Base-by-base conservation (phyloP, 352 stramenopile species). In the Phytophthora niederhauseri region DNA sequence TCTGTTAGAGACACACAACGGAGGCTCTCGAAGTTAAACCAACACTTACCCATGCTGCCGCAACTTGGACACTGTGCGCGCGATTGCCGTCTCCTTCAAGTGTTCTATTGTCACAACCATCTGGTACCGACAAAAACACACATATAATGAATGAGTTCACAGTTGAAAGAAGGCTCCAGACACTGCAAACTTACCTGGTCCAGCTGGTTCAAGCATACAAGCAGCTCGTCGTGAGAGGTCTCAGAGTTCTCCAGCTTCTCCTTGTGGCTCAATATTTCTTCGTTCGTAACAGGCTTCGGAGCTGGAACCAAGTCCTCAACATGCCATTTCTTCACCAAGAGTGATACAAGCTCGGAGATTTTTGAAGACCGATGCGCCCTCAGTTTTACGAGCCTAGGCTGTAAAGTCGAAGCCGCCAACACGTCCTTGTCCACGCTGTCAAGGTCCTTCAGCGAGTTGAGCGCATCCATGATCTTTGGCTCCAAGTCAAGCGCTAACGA, bases 171-270 rank as follows among this genome's bases (percentile, higher is more conserved):
- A 12, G 14, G 11, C 46, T 17, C 14, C 14, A 14, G 8, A 34
- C 19, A 54, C 31, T 48, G 43, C 54, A 65, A 59, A 60, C 65
- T 24, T 19, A 79, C 84, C 81, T 81, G 64, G 8, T 72, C 66
- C 17, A 95, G 75, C 57, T 85, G 63, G n/a, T 73, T 67, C 26
- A 95, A 75, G 54, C 71, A 82, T 28, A 64, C 54, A 45, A 92
- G 61, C n/a, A 95, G 65, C 56, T 92, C 84, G 11, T 95, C 87
- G 50, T 94, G 84, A 3, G 84, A 79, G 30, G 82, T 87, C 19
- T 82, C 64, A 0, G 73, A 17, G 45, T 77, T 66, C 50, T 80
- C 66, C 12, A 95, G 63, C 50, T 86, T 91, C 4, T 74, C 66
- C 65, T 93, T 93, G 22, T 92, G 55, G 14, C 61, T 65, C 28